Evolutionary conservation across 495 filamentous ascomycete species (phyloP), one percentile per base, ranked within the genome.

Genomic region (Paragyromitra xinjiangensis): DNA sequence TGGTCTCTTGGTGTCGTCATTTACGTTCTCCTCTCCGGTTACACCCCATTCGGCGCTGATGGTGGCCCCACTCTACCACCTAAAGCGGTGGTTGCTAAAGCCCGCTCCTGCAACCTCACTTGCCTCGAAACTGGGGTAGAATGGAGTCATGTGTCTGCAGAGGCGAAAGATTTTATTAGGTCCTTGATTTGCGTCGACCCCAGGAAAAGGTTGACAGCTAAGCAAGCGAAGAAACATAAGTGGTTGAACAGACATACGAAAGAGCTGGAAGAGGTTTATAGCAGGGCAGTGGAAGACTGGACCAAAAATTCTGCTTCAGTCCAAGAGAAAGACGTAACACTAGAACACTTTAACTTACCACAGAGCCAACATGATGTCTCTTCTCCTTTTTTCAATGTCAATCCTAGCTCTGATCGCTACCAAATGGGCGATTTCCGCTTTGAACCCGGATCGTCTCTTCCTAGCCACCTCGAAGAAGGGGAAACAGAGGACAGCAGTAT

Each of bases 1-100:
- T 92, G 89, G 89, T 89, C 90, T 0, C 65, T 92, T 22, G 90
- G 90, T 1, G 84, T 85, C 63, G 82, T 91, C 1, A 84, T 88
- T 0, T 84, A 83, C 2, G 81, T 86, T 6, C 79, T 92, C 1
- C 83, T 91, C 19, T 85, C 86, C 3, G 88, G 88, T 8, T 80
- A 85, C 11, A 81, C 82, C 2, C 81, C 87, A 6, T 88, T 88
- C 51, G 84, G 63, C 55, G 78, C 39, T 34, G 70, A 9, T 70
- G 58, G 71, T 58, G 64, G 64, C 40, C 22, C 51, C 71, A 75
- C 55, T 50, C 66, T 7, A 48, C 72, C 59, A 61, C 61, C 75
- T 14, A 59, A 80, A 44, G 44, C 63, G 6, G 73, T 79, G 16
- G 45, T 77, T 59, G 72, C 64, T 1, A 80, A 62, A 65, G 78